Base-by-base conservation (phyloP, 306 rosid genomes). In the Castanea sativa region DNA sequence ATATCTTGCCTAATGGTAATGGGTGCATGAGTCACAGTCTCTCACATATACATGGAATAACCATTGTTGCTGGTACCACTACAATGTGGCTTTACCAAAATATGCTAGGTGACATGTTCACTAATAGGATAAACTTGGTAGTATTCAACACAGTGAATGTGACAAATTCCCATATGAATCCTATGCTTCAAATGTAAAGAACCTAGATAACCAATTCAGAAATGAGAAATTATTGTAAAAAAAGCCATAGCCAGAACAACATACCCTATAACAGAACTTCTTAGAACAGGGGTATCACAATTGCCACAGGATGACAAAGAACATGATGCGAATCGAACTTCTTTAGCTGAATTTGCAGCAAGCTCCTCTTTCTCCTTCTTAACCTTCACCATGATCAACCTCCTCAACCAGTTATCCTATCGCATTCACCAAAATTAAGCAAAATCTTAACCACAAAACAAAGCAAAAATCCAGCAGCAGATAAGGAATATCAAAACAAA, bases 241-340 rank as follows among this genome's bases (percentile, higher is more conserved):
- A 51, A 67, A 32, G 23, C 25, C 75, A 15, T n/a, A 60, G 68
- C 52, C 20, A 56, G 49, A 76, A 74, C 49, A 67, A 43, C 75
- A 71, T 85, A 90, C 94, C 82, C 69, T 20, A 81, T 12, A 74
- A 6, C 53, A 43, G 83, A 63, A 3, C 78, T 52, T 77, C 83
- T 69, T 13, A 16, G n/a, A 76, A 55, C 51, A 78, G 79, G 74
- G 56, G 80, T 43, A 35, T 83, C 73, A 14, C 43, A 58, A 23
- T 65, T 79, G 29, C 77, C 74, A 75, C 65, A 33, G 15, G 76
- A 77, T 33, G 79, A n/a, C 63, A 84, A 82, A 73, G 78, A 79
- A 52, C 84, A 61, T 3, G 73, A 79, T 14, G 53, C 80, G 4
- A 78, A 69, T 21, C 33, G 65, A 77, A 78, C 76, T 79, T 58